Conservation (phyloP, 2,329 filamentous ascomycete species). For the Hyphodiscus sp. region DNA sequence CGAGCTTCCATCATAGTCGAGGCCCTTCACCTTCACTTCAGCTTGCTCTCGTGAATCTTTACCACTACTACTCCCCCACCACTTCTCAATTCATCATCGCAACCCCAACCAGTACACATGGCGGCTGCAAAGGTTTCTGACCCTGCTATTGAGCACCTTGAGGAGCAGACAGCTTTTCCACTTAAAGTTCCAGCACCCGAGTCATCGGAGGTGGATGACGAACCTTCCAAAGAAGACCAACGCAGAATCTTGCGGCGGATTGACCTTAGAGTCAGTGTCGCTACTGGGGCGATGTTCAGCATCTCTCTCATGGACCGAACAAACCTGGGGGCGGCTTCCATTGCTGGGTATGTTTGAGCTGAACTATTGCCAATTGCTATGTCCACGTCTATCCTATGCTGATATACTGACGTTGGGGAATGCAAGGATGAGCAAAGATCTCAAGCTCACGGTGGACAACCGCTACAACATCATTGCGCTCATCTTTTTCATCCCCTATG, state of each 20-base stretch:
- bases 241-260: constrained; percentile 61
- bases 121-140: too few species aligned
- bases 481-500: constrained; percentile 69
- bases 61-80: too few species aligned
- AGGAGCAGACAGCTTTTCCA: too few species aligned
- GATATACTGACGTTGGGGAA: constrained; percentile 12
- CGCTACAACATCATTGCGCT: constrained; percentile 55
- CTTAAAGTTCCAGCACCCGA: too few species aligned
- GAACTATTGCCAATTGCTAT: not conserved
- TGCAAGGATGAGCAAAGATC: constrained; percentile 24
- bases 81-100: too few species aligned
- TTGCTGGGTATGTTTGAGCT: constrained; percentile 62
- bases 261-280: constrained; percentile 58
- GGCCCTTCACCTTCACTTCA: too few species aligned
- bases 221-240: too few species aligned
- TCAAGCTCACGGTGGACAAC: constrained; percentile 8
- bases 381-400: not conserved
- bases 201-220: too few species aligned
- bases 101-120: too few species aligned
- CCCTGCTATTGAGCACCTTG: too few species aligned
- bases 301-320: constrained; percentile 73
- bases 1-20: too few species aligned
- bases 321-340: constrained; percentile 65
- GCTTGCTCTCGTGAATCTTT: too few species aligned
- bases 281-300: constrained; percentile 63